These are phyloP conservation scores for Mollisia scopiformis DNA, from an alignment of 2,329 filamentous ascomycete species.

Conservation along the genomic window DNA sequence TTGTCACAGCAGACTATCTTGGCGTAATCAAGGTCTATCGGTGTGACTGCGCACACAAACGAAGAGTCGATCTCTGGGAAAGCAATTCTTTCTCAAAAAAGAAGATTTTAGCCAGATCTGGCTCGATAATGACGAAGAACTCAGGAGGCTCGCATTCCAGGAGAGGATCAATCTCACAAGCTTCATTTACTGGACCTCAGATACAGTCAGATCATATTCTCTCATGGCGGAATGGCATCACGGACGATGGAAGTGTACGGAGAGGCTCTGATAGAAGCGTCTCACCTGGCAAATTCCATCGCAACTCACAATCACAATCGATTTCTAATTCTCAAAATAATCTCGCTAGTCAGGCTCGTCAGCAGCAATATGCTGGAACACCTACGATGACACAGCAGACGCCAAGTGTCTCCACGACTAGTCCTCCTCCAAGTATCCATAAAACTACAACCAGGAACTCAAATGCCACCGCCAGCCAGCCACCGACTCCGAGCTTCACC, in stretches of 20 bases:
- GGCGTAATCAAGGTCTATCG: conserved; percentile 93
- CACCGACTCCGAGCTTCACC: conserved; percentile 60
- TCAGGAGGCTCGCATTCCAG: conserved; percentile 47
- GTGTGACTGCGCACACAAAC: conserved; percentile 77
- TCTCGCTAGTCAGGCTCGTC: conserved; percentile 32
- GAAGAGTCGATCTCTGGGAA: conserved; percentile 78
- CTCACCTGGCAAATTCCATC: conserved; percentile 50
- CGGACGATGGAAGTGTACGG: conserved; percentile 41
- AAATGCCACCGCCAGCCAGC: conserved; percentile 34
- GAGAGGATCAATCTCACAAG: conserved; percentile 45
- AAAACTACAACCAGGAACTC: conserved; percentile 25
- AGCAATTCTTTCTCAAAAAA: conserved; percentile 70
- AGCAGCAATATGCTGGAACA: conserved; percentile 30
- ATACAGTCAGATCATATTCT: conserved; percentile 73
- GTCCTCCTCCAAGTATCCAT: conserved; percentile 30
- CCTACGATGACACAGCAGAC: conserved; percentile 19
- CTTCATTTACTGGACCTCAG: conserved; percentile 32
- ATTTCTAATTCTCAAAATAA: conserved; percentile 29
- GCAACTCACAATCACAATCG: conserved; percentile 24
- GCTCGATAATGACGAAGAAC: conserved; percentile 47
- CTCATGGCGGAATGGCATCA: conserved; percentile 79
- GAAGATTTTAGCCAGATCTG: conserved; percentile 32
- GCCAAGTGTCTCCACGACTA: conserved; percentile 31
- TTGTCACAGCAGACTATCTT: conserved; percentile 86
- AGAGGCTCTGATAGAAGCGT: conserved; percentile 50